Evolutionary conservation across 75 land plant genomes (phyloP).

Genomic region (Selaginella moellendorffii): DNA sequence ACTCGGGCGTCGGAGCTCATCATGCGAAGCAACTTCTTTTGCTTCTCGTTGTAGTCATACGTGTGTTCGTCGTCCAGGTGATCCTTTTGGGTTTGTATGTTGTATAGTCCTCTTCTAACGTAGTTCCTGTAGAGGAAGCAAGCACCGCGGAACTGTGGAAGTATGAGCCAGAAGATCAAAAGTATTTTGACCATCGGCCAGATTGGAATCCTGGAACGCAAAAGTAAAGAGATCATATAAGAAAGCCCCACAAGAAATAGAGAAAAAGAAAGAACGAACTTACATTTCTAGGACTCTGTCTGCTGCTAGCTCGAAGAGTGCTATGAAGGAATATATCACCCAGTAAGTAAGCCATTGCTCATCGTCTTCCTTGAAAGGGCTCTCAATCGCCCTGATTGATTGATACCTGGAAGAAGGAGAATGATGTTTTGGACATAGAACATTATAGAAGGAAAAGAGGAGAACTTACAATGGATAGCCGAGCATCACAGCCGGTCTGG

Average conservation of each 20-base stretch:
- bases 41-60: constrained; percentile 13
- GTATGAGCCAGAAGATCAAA: constrained; percentile 43
- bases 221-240: no score
- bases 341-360: constrained; percentile 82
- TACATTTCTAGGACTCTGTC: constrained; percentile 38
- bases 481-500: constrained; percentile 54
- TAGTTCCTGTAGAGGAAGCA: constrained; percentile 46
- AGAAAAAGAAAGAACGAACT: constrained; percentile 7
- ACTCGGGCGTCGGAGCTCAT: background rate
- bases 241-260: no score
- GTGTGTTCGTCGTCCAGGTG: constrained; percentile 34
- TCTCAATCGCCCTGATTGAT: constrained; percentile 57
- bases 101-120: constrained; percentile 17
- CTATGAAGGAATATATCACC: constrained; percentile 68
- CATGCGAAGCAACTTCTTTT: background rate
- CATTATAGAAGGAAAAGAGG: background rate
- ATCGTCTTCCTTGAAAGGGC: constrained; percentile 56
- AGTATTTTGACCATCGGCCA: constrained; percentile 42
- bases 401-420: constrained; percentile 31
- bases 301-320: constrained; percentile 44
- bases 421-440: background rate
- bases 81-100: constrained; percentile 20
- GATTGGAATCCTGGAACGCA: constrained; percentile 50
- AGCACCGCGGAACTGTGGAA: constrained; percentile 62
- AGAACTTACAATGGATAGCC: constrained; percentile 62